Percentiles rank a stretch among this genome's conserved stretches.
Evolutionary conservation across 345 rosid genomes (phyloP).

Genomic region (Cardiospermum halicacabum): DNA sequence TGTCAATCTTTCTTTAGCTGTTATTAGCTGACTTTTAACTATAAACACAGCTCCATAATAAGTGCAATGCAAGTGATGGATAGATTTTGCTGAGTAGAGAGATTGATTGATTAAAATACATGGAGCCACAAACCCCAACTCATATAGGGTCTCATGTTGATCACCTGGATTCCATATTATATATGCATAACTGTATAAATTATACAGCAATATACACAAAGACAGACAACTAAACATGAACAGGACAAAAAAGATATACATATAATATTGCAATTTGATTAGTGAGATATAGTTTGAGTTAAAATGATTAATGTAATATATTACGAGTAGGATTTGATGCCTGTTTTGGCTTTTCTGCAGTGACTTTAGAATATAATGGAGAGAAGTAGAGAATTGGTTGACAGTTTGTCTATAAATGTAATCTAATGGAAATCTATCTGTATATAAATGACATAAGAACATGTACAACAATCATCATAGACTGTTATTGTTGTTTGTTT

Average conservation of each 20-base stretch:
- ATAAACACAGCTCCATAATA: no score
- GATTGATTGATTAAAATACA: neutral
- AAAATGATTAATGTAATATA: neutral
- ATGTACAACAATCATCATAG: neutral
- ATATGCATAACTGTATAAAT: neutral
- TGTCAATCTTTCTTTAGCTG: no score
- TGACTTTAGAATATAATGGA: no score
- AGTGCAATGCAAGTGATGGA: no score
- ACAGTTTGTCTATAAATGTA: no score
- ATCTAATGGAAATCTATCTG: neutral
- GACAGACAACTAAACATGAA: neutral
- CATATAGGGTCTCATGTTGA: neutral
- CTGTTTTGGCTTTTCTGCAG: no score
- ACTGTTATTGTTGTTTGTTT: neutral
- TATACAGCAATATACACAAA: slow-evolving; percentile 10
- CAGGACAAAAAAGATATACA: neutral
- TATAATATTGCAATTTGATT: no score
- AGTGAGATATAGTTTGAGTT: neutral
- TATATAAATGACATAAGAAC: neutral
- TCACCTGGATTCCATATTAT: slow-evolving; percentile 7
- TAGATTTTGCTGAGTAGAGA: no score
- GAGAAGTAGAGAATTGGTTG: no score
- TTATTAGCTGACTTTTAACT: no score
- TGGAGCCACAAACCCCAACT: slow-evolving; percentile 54
- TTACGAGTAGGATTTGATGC: neutral